Evolutionary conservation across 768 basidiomycete species (phyloP), one percentile per base, ranked within the genome.

Genomic region (Suillus brevipes): DNA sequence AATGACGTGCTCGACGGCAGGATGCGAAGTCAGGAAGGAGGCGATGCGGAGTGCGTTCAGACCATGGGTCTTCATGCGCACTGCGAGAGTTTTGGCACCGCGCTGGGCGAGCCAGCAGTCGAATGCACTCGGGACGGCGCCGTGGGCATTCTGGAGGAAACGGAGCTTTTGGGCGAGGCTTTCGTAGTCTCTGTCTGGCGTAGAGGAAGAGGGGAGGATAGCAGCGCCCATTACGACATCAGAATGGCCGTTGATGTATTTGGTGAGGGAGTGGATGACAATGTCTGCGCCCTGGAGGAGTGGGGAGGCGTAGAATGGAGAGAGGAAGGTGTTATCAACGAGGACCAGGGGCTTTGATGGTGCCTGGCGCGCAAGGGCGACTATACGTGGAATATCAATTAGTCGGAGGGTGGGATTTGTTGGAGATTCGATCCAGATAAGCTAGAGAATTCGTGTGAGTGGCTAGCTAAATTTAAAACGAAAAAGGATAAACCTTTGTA

Each of bases 251-350:
- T 94, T 93, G 72, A 97, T 82, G 80, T 97, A 97, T 77, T 99
- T 97, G 0, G 90, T 94, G 49, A 95, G 81, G 28, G 83, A 85
- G 81, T 97, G 94, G 6, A 94, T 66, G 69, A 94, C 92, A 68
- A 97, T 80, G 74, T 97, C 94, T 16, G 94, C 97, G 16, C 90
- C 87, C 34, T 86, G 89, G 63, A 90, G 84, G 40, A 98, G 87
- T 0, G 96, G 96, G 0, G 93, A 94, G 45, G 88, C 85, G 81
- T 90, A 98, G 80, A 88, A 98, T 0, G 97, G 94, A 0, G 94
- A 96, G 47, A 95, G 83, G 85, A 97, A 97, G 28, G 95, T 97
- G 80, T 92, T 95, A 82, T 98, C 96, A 53, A 98, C 91, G 56
- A 96, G 85, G 16, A 99, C 7, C 6, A 7, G 7, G 7, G 34